A percentile compares a stretch with the other conserved stretches of the same genome.
phyloP scores from a whole-genome alignment of 169 alveolate species.

The Perkinsus chesapeaki region DNA sequence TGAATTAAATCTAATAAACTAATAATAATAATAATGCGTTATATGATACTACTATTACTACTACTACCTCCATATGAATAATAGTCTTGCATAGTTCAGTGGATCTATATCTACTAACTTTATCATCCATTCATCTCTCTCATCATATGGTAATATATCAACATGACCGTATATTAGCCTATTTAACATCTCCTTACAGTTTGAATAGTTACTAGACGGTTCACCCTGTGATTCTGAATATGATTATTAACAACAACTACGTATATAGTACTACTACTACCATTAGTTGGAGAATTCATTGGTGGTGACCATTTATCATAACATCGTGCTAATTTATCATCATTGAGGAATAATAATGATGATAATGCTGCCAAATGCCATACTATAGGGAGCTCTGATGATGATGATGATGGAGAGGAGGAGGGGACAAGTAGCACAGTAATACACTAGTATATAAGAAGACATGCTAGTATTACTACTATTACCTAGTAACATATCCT shows the following conservation, averaged over 20 bases:
- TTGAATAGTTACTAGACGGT: neutral
- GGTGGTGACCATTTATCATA: slow-evolving; percentile 54
- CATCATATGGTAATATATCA: neutral
- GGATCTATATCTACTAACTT: neutral
- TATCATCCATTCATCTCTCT: neutral
- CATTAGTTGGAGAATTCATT: slow-evolving; percentile 9
- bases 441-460: neutral
- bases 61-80: neutral
- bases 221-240: neutral
- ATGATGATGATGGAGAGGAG: too few species aligned
- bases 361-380: slow-evolving; percentile 59
- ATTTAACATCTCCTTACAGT: neutral
- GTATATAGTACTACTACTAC: too few species aligned
- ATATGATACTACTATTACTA: neutral
- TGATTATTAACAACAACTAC: too few species aligned
- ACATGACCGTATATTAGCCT: neutral
- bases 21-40: slow-evolving; percentile 20
- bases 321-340: slow-evolving; percentile 29
- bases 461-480: neutral
- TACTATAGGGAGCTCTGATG: slow-evolving; percentile 44
- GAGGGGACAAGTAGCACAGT: too few species aligned
- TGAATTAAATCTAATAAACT: slow-evolving; percentile 22
- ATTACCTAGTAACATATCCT: neutral
- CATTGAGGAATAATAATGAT: slow-evolving; percentile 38
- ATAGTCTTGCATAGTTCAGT: slow-evolving; percentile 22